A percentile compares a stretch with the other conserved stretches of the same genome.
These are phyloP conservation scores for Aspergillus piperis DNA, from an alignment of 2,329 filamentous ascomycete species.

Conservation along the genomic window DNA sequence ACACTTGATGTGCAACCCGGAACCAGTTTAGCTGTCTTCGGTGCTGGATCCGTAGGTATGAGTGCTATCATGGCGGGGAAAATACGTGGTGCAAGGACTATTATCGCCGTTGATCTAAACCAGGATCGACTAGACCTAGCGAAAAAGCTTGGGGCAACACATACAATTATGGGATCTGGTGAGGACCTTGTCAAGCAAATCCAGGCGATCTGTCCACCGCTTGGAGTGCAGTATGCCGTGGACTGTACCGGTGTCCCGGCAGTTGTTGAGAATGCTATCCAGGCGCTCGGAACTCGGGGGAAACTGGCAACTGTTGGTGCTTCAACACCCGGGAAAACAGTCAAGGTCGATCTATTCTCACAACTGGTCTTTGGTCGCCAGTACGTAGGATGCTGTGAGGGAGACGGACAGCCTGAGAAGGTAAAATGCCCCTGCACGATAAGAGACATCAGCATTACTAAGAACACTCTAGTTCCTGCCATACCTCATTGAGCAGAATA, in stretches of 20 bases:
- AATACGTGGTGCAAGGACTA: constrained; percentile 18
- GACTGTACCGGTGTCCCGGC: constrained; percentile 23
- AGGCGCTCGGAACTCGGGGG: constrained; percentile 21
- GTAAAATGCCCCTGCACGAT: constrained; percentile 5
- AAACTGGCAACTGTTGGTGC: constrained; percentile 23
- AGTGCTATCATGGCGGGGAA: constrained; percentile 37
- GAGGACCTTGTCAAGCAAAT: constrained; percentile 13
- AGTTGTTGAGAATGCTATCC: constrained; percentile 24
- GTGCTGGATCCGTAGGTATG: constrained; percentile 36
- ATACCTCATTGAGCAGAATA: constrained; percentile 52
- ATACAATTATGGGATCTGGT: constrained; percentile 21
- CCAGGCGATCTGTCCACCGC: background rate
- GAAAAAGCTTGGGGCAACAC: constrained; percentile 29
- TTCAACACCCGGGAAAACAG: constrained; percentile 16
- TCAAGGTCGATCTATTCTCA: constrained; percentile 19
- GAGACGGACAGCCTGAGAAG: constrained; percentile 21
- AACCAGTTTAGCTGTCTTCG: constrained; percentile 31
- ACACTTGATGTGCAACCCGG: constrained; percentile 19
- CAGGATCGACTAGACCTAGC: constrained; percentile 24
- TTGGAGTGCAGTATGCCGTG: constrained; percentile 20
- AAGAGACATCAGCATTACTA: background rate
- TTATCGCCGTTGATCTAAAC: constrained; percentile 32
- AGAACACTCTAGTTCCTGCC: constrained; percentile 34
- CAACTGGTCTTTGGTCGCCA: constrained; percentile 22
- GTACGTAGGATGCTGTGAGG: constrained; percentile 25